phyloP scores from a whole-genome alignment of 1,284 basidiomycete species.

The Leccinum angustisporum region DNA sequence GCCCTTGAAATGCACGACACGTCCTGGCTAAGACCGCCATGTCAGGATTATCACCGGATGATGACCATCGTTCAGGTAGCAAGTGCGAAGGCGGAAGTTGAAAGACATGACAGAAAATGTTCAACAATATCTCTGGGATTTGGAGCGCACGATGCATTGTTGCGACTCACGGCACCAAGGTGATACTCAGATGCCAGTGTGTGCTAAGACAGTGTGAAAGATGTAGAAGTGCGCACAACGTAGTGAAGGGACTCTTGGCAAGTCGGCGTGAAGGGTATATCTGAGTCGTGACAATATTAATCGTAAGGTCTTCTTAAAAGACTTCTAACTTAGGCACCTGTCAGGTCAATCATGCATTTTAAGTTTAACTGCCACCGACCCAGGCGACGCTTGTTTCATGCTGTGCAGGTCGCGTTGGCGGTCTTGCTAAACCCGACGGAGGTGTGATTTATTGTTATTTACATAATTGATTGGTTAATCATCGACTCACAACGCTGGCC shows the following conservation, averaged over 20 bases:
- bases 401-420: too few relatives aligned
- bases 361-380: too few relatives aligned
- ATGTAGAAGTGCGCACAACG: background rate
- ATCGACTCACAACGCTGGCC: constrained; percentile 20
- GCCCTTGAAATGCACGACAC: background rate
- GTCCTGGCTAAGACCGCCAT: background rate
- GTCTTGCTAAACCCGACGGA: too few relatives aligned
- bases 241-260: too few relatives aligned
- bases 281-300: background rate
- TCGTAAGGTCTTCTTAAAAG: background rate
- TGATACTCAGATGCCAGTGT: background rate
- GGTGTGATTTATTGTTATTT: too few relatives aligned
- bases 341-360: background rate
- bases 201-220: background rate
- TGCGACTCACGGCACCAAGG: background rate
- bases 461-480: too few relatives aligned
- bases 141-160: background rate
- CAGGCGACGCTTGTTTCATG: too few relatives aligned
- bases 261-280: background rate
- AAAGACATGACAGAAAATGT: background rate
- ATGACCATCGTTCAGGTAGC: too few relatives aligned
- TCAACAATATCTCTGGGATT: background rate
- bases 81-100: background rate
- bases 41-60: background rate
- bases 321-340: background rate